A percentile compares a stretch with the other conserved stretches of the same genome.
phyloP scores from a whole-genome alignment of 2,329 filamentous ascomycete genomes.

The Thielaviopsis euricoi region DNA sequence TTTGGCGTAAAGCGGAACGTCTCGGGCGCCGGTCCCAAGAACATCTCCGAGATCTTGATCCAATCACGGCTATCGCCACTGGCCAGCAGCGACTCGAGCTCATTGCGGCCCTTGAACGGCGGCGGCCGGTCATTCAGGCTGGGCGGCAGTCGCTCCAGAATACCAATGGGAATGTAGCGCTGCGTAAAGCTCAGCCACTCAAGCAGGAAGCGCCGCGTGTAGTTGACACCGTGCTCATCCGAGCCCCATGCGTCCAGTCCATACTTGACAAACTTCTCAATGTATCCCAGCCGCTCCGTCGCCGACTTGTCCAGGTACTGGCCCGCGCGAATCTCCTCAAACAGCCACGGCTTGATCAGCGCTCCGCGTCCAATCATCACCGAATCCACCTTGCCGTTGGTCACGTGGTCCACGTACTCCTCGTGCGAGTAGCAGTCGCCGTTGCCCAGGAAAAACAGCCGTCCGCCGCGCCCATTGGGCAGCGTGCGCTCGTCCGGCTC shows the following conservation, averaged over 20 bases:
- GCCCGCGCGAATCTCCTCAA: constrained; percentile 81
- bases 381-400: constrained; percentile 67
- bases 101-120: constrained; percentile 65
- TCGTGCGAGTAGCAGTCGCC: constrained; percentile 89
- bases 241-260: constrained; percentile 91
- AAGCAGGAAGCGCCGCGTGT: constrained; percentile 77
- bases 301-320: constrained; percentile 95
- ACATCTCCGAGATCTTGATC: constrained; percentile 99
- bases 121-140: constrained; percentile 80
- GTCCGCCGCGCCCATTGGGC: constrained; percentile 46
- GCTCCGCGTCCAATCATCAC: constrained; percentile 96
- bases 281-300: constrained; percentile 64
- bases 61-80: constrained; percentile 91
- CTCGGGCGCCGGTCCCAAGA: constrained; percentile 75
- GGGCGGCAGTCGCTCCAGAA: constrained; percentile 78
- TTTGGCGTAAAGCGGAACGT: constrained; percentile 93
- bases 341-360: constrained; percentile 94
- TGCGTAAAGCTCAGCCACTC: constrained; percentile 93
- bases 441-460: constrained; percentile 86
- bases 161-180: constrained; percentile 77
- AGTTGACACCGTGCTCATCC: constrained; percentile 84
- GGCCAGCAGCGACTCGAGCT: constrained; percentile 82
- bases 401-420: constrained; percentile 68
- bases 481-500: constrained; percentile 64
- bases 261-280: constrained; percentile 81